These are phyloP conservation scores for Pyricularia sp. DNA, from an alignment of 2,329 filamentous ascomycete genomes.

Conservation along the genomic window DNA sequence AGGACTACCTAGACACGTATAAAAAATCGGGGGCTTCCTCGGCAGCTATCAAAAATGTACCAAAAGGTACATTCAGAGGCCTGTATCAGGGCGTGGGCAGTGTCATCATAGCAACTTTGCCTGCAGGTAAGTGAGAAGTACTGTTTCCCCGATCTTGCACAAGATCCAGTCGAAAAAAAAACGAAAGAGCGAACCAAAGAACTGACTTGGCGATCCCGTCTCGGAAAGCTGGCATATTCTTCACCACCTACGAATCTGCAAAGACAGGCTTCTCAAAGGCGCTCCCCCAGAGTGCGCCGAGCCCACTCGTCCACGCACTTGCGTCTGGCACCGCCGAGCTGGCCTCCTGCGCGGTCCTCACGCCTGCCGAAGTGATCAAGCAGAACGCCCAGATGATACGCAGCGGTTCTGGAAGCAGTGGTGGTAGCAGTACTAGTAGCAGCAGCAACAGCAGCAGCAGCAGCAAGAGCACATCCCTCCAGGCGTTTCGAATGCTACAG, in stretches of 20 bases:
- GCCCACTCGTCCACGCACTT: constrained; percentile 56
- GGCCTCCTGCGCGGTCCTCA: constrained; percentile 74
- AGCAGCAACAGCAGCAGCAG: constrained; percentile 15
- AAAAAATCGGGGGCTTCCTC: constrained; percentile 26
- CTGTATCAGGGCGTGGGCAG: constrained; percentile 81
- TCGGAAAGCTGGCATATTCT: constrained; percentile 61
- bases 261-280: constrained; percentile 48
- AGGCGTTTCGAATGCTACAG: constrained; percentile 31
- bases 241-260: constrained; percentile 73
- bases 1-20: constrained; percentile 58
- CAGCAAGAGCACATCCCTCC: constrained; percentile 28
- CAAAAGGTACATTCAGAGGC: constrained; percentile 41
- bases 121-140: constrained; percentile 49
- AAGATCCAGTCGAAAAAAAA: background rate
- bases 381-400: constrained; percentile 82
- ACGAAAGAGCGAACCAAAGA: background rate
- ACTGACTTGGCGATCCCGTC: background rate
- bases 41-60: constrained; percentile 34
- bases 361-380: constrained; percentile 82
- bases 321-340: constrained; percentile 70
- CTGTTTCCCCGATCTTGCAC: background rate
- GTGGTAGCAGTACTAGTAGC: constrained; percentile 12
- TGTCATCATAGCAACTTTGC: constrained; percentile 74
- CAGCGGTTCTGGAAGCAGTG: background rate
- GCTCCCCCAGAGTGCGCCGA: constrained; percentile 39